Conservation (phyloP, 1,284 basidiomycete species). For the Ganoderma lucidum region DNA sequence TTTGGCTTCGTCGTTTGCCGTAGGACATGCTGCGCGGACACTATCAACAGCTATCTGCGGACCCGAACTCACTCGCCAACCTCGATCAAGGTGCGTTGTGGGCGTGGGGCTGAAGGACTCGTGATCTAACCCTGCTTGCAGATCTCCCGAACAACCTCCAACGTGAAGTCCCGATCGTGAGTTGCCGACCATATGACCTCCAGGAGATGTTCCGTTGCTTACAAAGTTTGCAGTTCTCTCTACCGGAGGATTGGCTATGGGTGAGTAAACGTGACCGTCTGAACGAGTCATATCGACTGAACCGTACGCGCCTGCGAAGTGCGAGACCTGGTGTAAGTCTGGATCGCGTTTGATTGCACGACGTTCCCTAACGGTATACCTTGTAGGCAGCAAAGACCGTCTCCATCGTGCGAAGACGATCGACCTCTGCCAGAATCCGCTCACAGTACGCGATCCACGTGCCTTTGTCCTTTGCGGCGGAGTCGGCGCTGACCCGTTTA, state of each 20-base stretch:
- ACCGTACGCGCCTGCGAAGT: conserved; percentile 50
- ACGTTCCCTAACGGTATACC: not conserved
- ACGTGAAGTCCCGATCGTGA: conserved; percentile 86
- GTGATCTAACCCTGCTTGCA: conserved; percentile 37
- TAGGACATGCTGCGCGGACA: conserved; percentile 91
- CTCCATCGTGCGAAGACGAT: conserved; percentile 87
- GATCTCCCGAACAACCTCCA: conserved; percentile 96
- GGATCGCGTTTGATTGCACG: not conserved
- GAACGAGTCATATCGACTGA: not conserved
- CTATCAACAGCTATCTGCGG: conserved; percentile 93
- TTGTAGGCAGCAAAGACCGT: conserved; percentile 78
- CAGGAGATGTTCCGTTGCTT: not conserved
- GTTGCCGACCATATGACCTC: conserved; percentile 37
- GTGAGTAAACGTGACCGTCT: conserved; percentile 49
- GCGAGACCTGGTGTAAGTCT: conserved; percentile 87
- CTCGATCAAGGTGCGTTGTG: conserved; percentile 82
- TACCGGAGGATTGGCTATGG: conserved; percentile 95
- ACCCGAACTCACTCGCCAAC: conserved; percentile 94
- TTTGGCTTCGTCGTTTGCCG: no score
- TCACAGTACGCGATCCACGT: conserved; percentile 69
- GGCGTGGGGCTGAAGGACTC: not conserved
- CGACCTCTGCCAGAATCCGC: conserved; percentile 92
- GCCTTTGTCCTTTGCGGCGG: not conserved
- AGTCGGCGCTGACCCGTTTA: not conserved
- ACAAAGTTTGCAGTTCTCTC: conserved; percentile 67